Conservation (phyloP, 2,329 filamentous ascomycete genomes). For the Thermoascus crustaceus region DNA sequence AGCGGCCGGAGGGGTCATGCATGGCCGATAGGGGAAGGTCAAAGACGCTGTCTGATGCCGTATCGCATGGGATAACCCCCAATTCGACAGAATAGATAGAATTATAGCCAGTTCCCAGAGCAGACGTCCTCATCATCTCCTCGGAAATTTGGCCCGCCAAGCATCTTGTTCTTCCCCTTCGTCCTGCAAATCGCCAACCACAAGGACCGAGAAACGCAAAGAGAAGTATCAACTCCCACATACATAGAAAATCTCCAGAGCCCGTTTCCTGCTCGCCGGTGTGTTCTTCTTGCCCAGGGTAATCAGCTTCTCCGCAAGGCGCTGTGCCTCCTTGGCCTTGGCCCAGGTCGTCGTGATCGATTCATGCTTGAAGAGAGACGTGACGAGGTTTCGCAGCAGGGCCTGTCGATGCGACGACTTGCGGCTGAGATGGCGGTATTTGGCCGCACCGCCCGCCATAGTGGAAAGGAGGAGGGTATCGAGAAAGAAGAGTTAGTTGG, state of each 20-base stretch:
- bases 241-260: constrained; percentile 81
- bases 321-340: constrained; percentile 95
- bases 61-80: no score
- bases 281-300: constrained; percentile 91
- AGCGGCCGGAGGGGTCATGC: no score
- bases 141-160: no score
- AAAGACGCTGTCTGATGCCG: no score
- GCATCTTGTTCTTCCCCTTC: no score
- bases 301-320: constrained; percentile 87
- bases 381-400: constrained; percentile 89
- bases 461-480: constrained; percentile 3
- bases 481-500: constrained; percentile 2
- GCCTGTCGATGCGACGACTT: constrained; percentile 82
- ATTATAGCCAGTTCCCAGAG: no score
- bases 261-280: constrained; percentile 65
- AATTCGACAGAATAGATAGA: no score
- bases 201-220: no score
- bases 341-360: constrained; percentile 90
- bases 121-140: no score
- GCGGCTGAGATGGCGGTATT: constrained; percentile 83
- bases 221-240: no score
- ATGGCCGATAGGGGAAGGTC: no score
- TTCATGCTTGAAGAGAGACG: constrained; percentile 87
- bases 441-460: constrained; percentile 81
- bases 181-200: no score